Base-by-base conservation (phyloP, 2,329 filamentous ascomycete species). In the Trichoderma atrobrunneum region DNA sequence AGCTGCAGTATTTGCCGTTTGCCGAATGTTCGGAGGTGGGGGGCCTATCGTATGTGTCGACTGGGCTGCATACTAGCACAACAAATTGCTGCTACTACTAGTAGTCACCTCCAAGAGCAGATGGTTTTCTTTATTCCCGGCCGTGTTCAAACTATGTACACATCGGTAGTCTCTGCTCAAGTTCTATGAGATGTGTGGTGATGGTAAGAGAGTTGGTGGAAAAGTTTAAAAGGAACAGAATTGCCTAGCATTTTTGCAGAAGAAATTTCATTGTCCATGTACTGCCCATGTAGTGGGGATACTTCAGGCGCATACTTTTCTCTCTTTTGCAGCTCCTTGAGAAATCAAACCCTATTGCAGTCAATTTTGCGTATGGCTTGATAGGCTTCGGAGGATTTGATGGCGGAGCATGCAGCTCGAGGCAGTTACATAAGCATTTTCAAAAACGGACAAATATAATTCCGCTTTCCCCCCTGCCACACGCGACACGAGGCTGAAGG, bases 401-500 rank as follows among this genome's bases (percentile, higher is more conserved):
- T 51, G 43, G n/a, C 18, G 28, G 10, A 21, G 12, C 48, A n/a
- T 28, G 14, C 51, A 26, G 16, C 30, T 10, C 28, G 14, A 8
- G 3, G 24, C 3, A 21, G 32, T 70, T 70, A 70, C 28, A 24
- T 70, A 70, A 70, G n/a, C 39, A 10, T 14, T 2, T 1, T 2
- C 3, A 3, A n/a, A 7, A 7, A 3, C 69, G 72, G 72, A 28
- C 24, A 34, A 67, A 59, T n/a, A n/a, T 59, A 67, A 5, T 30
- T 72, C 72, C 72, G 48, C 5, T 10, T 3, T 4, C 57, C 34
- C 72, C 72, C 72, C 72, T 73, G 72, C 24, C 61, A 63, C 63
- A 64, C 72, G 72, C 72, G 72, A 73, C 72, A 73, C 72, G 72
- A 73, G 72, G 62, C 72, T 73, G 72, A 68, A 72, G 64, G 69